These are phyloP conservation scores for Sugiyamaella americana DNA, from an alignment of 805 yeast species.

Conservation along the genomic window DNA sequence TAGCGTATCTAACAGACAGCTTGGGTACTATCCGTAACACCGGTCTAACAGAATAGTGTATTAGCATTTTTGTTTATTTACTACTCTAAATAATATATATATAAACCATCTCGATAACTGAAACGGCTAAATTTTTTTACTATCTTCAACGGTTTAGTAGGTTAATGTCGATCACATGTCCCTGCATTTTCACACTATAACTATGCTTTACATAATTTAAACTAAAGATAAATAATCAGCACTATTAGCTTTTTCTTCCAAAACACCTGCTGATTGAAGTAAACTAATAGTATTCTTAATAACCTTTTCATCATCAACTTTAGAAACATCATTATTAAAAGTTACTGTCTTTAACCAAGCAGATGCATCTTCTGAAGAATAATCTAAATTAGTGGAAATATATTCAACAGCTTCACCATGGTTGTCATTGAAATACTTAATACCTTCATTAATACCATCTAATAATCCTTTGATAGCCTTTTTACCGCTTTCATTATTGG, in stretches of 20 bases:
- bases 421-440: constrained; percentile 55
- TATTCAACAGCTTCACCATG: constrained; percentile 59
- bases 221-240: background rate
- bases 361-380: constrained; percentile 66
- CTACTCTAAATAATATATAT: no score
- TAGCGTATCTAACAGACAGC: background rate
- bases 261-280: constrained; percentile 60
- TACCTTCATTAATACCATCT: constrained; percentile 57
- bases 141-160: no score
- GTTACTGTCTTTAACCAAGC: constrained; percentile 78
- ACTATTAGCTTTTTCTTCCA: constrained; percentile 24
- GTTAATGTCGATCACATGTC: no score
- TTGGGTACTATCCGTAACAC: background rate
- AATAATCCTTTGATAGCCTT: constrained; percentile 39
- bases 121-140: background rate
- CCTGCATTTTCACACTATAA: no score
- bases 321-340: constrained; percentile 45
- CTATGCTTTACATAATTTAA: no score
- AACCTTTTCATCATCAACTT: constrained; percentile 45
- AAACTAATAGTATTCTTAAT: constrained; percentile 50
- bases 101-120: background rate
- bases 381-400: constrained; percentile 66
- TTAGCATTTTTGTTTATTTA: no score
- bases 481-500: constrained; percentile 24
- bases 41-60: no score